Percentiles rank a stretch among this genome's conserved stretches.
phyloP scores from a whole-genome alignment of 108 stramenopile species.

The Stephanodiscus triporus region DNA sequence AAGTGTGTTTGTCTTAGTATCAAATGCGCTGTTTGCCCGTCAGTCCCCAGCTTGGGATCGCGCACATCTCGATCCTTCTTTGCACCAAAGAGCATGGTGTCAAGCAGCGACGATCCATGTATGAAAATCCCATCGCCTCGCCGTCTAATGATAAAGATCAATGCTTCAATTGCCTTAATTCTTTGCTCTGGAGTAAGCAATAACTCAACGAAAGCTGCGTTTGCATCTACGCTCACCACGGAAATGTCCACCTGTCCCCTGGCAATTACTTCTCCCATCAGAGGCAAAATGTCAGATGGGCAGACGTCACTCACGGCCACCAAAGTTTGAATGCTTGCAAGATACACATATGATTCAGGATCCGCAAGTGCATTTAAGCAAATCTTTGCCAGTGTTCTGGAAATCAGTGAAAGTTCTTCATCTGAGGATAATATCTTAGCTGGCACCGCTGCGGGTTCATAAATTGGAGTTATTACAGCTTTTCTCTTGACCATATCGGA shows the following conservation, averaged over 20 bases:
- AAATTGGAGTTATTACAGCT: slow-evolving; percentile 23
- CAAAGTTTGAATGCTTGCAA: slow-evolving; percentile 85
- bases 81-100: slow-evolving; percentile 61
- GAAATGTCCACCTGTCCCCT: slow-evolving; percentile 29
- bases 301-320: slow-evolving; percentile 67
- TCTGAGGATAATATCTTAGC: not conserved
- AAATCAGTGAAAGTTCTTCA: slow-evolving; percentile 28
- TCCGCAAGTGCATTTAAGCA: slow-evolving; percentile 68
- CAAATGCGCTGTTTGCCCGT: slow-evolving; percentile 4
- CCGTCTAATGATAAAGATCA: slow-evolving; percentile 75
- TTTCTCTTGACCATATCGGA: slow-evolving; percentile 8
- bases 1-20: slow-evolving; percentile 65
- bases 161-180: slow-evolving; percentile 78
- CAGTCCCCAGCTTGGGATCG: slow-evolving; percentile 1
- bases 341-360: slow-evolving; percentile 86
- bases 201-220: slow-evolving; percentile 10
- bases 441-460: slow-evolving; percentile 6
- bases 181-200: slow-evolving; percentile 59
- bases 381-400: slow-evolving; percentile 41
- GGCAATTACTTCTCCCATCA: slow-evolving; percentile 50
- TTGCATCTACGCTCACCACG: slow-evolving; percentile 11
- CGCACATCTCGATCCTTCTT: slow-evolving; percentile 1
- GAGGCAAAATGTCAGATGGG: slow-evolving; percentile 59
- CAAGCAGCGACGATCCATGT: slow-evolving; percentile 52
- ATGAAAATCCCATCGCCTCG: slow-evolving; percentile 58